A percentile compares a stretch with the other conserved stretches of the same genome.
phyloP scores from a whole-genome alignment of 2,329 filamentous ascomycete genomes.

The Nigrospora sphaerica region DNA sequence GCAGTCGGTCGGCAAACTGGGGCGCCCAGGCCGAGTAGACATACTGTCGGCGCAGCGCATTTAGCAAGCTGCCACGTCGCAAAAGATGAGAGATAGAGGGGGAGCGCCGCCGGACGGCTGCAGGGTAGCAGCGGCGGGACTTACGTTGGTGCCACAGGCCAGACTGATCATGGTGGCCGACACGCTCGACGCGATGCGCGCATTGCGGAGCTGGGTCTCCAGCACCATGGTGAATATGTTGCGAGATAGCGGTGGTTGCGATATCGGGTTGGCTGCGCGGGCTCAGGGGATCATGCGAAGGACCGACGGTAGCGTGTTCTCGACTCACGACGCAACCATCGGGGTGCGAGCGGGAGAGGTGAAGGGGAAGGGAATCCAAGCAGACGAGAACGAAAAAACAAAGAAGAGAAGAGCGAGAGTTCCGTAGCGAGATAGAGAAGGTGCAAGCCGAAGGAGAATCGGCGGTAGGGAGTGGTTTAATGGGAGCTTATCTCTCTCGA shows the following conservation, averaged over 20 bases:
- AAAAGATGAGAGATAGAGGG: not conserved
- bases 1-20: constrained; percentile 81
- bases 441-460: not conserved
- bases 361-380: not conserved
- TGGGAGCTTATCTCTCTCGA: not conserved
- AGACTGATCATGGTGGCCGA: constrained; percentile 80
- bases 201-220: constrained; percentile 46
- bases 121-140: constrained; percentile 18
- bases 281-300: not conserved
- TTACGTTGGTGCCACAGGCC: constrained; percentile 87
- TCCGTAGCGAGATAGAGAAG: not conserved
- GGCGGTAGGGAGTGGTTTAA: not conserved
- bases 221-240: constrained; percentile 28
- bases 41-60: constrained; percentile 54
- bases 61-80: constrained; percentile 3
- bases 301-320: not conserved
- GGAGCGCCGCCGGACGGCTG: not conserved
- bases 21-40: constrained; percentile 97
- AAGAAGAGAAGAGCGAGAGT: not conserved
- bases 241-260: constrained; percentile 1
- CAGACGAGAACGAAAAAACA: not conserved
- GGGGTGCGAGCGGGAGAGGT: not conserved
- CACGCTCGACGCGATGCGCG: constrained; percentile 73
- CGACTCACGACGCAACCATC: not conserved
- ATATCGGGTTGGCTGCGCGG: not conserved